Percentiles rank a stretch among this genome's conserved stretches.
phyloP scores from a whole-genome alignment of 495 filamentous ascomycete species.

The Cercophora scortea region DNA sequence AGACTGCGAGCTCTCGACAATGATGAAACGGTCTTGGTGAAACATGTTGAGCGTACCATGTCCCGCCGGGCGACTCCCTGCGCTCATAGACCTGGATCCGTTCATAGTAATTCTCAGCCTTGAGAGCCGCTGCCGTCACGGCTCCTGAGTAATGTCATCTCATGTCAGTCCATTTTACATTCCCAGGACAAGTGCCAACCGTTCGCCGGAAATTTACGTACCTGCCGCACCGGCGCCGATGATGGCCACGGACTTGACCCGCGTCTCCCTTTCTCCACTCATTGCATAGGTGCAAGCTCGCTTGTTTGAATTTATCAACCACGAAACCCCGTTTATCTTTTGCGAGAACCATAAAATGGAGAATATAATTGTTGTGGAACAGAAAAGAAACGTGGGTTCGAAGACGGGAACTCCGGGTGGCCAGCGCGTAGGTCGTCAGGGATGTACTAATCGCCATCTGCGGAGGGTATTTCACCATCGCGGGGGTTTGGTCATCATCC shows the following conservation, averaged over 20 bases:
- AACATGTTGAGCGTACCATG: slow-evolving; percentile 30
- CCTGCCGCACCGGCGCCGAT: slow-evolving; percentile 45
- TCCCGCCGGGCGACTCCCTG: slow-evolving; percentile 36
- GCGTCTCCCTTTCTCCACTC: background rate
- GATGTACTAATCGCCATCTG: slow-evolving; percentile 1
- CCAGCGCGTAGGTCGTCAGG: background rate
- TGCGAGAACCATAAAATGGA: background rate
- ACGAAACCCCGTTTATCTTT: background rate
- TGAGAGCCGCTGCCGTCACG: slow-evolving; percentile 35
- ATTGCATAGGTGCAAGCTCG: background rate
- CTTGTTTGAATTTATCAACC: background rate
- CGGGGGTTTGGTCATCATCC: background rate
- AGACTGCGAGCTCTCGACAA: background rate
- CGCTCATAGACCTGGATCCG: slow-evolving; percentile 42
- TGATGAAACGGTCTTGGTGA: background rate
- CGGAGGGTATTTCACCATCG: slow-evolving; percentile 2
- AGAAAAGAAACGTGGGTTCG: background rate
- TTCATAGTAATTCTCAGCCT: slow-evolving; percentile 42
- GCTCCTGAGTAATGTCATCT: slow-evolving; percentile 22
- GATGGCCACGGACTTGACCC: slow-evolving; percentile 41
- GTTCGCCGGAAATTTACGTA: slow-evolving; percentile 22
- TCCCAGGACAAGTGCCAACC: slow-evolving; percentile 1
- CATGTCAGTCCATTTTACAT: background rate
- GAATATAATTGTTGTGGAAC: background rate
- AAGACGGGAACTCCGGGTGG: background rate